phyloP scores from a whole-genome alignment of 148 eudicot species.

The Limonium bicolor region DNA sequence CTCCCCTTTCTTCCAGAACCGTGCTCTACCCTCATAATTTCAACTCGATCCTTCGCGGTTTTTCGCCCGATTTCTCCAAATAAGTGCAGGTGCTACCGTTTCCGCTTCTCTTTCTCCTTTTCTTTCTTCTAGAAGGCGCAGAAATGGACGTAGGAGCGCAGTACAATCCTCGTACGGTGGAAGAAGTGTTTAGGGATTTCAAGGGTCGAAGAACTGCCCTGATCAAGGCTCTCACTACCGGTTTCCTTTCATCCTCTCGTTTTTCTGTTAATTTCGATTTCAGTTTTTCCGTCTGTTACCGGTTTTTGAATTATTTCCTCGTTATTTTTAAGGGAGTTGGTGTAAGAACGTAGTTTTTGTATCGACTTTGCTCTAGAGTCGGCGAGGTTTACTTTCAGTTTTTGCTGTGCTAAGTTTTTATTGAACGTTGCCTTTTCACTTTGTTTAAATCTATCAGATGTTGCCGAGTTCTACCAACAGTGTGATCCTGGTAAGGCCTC shows the following conservation, averaged over 20 bases:
- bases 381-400: not conserved
- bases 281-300: not conserved
- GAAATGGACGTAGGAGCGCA: slow-evolving; percentile 5
- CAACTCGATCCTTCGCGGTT: too few relatives aligned
- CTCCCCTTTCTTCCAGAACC: too few relatives aligned
- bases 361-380: too few relatives aligned
- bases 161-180: slow-evolving; percentile 18
- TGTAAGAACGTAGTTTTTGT: too few relatives aligned
- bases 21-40: too few relatives aligned
- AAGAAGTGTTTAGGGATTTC: slow-evolving; percentile 31
- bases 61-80: too few relatives aligned
- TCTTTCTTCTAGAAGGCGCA: too few relatives aligned
- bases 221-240: slow-evolving; percentile 31
- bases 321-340: too few relatives aligned
- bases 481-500: slow-evolving; percentile 8
- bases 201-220: slow-evolving; percentile 31
- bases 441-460: slow-evolving; percentile 6
- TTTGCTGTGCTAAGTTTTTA: not conserved
- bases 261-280: slow-evolving; percentile 1
- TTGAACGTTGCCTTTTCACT: not conserved
- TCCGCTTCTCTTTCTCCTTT: too few relatives aligned
- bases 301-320: too few relatives aligned
- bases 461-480: slow-evolving; percentile 9
- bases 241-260: slow-evolving; percentile 5
- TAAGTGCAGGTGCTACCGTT: too few relatives aligned